Evolutionary conservation across 179 eudicot genomes (phyloP).

Genomic region (Beta macrorhiza): DNA sequence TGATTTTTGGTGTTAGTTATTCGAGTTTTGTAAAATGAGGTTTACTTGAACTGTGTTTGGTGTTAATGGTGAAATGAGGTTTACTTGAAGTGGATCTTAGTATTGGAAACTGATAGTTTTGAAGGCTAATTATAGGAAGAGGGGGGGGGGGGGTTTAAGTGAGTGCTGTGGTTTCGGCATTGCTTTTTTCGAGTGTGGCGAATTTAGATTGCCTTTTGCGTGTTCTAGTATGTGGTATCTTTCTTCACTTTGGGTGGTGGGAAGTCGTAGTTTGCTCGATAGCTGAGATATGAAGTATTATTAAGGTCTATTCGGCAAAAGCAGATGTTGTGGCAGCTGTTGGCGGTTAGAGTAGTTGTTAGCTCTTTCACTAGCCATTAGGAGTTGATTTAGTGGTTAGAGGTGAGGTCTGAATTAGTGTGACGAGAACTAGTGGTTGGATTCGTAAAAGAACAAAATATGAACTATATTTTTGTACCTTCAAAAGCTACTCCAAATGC

Average conservation of each 20-base stretch:
- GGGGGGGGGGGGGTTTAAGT: not conserved
- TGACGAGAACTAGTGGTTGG: no score
- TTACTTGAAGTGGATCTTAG: conserved; percentile 3
- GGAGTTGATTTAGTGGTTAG: no score
- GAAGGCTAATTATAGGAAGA: no score
- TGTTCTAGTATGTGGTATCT: not conserved
- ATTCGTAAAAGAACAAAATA: no score
- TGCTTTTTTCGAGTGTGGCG: conserved; percentile 14
- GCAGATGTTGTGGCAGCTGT: no score
- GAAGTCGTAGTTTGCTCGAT: not conserved
- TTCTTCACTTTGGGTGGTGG: not conserved
- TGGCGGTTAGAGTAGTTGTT: no score
- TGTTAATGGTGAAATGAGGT: no score
- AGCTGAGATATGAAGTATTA: not conserved
- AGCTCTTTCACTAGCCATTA: no score
- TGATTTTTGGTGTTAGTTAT: not conserved
- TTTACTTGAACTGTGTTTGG: not conserved
- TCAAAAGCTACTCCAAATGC: no score
- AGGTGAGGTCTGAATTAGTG: no score
- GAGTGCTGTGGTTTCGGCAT: conserved; percentile 10
- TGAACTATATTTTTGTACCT: no score
- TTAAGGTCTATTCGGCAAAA: no score
- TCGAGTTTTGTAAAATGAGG: conserved; percentile 19
- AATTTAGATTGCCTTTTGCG: conserved; percentile 26
- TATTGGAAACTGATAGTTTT: not conserved